phyloP scores from a whole-genome alignment of 495 filamentous ascomycete genomes.

The Letharia columbiana region DNA sequence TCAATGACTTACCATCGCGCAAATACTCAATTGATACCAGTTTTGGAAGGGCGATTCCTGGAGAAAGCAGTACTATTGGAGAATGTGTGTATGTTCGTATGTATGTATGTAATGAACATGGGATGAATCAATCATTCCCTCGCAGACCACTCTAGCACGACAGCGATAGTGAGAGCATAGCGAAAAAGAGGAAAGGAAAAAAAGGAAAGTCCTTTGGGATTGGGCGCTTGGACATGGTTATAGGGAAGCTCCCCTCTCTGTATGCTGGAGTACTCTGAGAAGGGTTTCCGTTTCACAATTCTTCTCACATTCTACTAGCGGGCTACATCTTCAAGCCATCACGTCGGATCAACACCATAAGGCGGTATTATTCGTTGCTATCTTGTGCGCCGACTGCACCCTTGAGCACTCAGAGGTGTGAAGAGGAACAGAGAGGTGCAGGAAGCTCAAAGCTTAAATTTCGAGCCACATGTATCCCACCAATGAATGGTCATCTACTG shows the following conservation, averaged over 20 bases:
- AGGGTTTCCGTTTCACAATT: conserved; percentile 9
- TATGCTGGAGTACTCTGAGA: not conserved
- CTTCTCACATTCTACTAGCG: conserved; percentile 10
- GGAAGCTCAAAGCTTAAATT: not conserved
- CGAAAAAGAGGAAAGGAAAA: conserved; percentile 22
- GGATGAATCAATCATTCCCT: conserved; percentile 10
- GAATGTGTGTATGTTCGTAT: not conserved
- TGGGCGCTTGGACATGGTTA: conserved; percentile 31
- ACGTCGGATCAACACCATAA: not conserved
- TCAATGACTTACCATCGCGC: conserved; percentile 19
- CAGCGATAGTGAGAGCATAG: conserved; percentile 12
- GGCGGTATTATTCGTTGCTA: conserved; percentile 7
- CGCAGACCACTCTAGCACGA: conserved; percentile 17
- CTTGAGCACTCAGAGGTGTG: not conserved
- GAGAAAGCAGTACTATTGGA: not conserved
- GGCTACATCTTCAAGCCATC: conserved; percentile 10
- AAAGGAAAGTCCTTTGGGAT: conserved; percentile 17
- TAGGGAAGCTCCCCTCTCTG: conserved; percentile 8
- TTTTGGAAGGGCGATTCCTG: not conserved
- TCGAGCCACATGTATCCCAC: not conserved
- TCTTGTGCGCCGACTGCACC: conserved; percentile 2
- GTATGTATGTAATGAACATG: not conserved
- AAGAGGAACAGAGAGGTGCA: conserved; percentile 1
- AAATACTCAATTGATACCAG: not conserved
- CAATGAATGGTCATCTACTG: not conserved